Evolutionary conservation across 75 land plant genomes (phyloP).

Genomic region (Adiantum capillusveneris): DNA sequence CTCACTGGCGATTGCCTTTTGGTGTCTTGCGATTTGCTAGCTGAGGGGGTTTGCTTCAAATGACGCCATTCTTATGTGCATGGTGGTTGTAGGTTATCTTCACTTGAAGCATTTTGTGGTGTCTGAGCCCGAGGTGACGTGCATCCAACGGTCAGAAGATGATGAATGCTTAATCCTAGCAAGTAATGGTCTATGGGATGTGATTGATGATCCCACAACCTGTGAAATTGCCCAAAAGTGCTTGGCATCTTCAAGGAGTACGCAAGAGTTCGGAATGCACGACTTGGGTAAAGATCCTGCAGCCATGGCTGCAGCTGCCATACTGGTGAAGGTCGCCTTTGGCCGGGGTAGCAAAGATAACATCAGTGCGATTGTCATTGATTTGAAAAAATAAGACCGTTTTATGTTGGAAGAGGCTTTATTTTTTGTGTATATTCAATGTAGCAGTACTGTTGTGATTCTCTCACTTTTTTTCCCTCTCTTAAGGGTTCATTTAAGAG

Average conservation of each 20-base stretch:
- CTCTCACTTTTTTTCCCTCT: too few relatives aligned
- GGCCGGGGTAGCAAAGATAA: slow-evolving; percentile 67
- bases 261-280: not conserved
- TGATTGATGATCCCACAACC: slow-evolving; percentile 57
- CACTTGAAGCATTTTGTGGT: slow-evolving; percentile 62
- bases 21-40: too few relatives aligned
- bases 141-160: slow-evolving; percentile 43
- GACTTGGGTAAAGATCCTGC: not conserved
- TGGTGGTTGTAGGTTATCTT: slow-evolving; percentile 82
- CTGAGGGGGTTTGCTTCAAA: too few relatives aligned
- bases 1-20: too few relatives aligned
- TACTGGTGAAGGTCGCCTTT: slow-evolving; percentile 62
- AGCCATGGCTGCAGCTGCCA: slow-evolving; percentile 50
- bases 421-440: too few relatives aligned
- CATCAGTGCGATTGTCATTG: slow-evolving; percentile 73
- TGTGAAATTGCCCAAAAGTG: slow-evolving; percentile 53
- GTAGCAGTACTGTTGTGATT: too few relatives aligned
- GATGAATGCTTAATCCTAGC: slow-evolving; percentile 80
- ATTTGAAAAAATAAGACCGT: too few relatives aligned
- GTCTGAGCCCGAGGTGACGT: slow-evolving; percentile 65
- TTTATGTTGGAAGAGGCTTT: too few relatives aligned
- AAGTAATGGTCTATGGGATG: slow-evolving; percentile 87
- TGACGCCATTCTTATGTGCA: too few relatives aligned
- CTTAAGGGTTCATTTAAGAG: too few relatives aligned
- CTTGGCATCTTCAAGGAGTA: slow-evolving; percentile 14